A percentile compares a stretch with the other conserved stretches of the same genome.
These are phyloP conservation scores for Pestalotiopsis sp. DNA, from an alignment of 2,329 filamentous ascomycete genomes.

Conservation along the genomic window DNA sequence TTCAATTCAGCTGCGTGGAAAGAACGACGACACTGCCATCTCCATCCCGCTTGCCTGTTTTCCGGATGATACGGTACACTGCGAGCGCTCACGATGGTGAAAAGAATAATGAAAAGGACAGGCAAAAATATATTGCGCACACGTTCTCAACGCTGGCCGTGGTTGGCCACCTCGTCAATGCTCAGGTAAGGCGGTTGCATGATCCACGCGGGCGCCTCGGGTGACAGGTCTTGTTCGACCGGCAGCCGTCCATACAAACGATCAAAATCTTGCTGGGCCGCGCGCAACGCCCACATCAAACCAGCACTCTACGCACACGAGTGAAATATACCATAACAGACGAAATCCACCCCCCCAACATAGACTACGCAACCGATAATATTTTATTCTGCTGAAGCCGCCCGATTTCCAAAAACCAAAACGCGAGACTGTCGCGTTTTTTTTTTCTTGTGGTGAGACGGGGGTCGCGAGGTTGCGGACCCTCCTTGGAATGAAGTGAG, in stretches of 20 bases:
- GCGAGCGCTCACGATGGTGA: background rate
- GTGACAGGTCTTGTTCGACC: background rate
- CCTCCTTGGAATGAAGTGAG: slow-evolving; percentile 8
- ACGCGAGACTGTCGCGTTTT: background rate
- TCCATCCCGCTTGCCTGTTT: too few relatives aligned
- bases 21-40: too few relatives aligned
- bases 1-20: too few relatives aligned
- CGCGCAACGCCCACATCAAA: background rate
- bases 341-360: background rate
- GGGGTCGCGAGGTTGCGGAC: slow-evolving; percentile 9
- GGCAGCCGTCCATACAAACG: background rate
- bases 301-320: background rate
- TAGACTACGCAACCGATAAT: background rate
- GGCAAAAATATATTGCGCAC: background rate
- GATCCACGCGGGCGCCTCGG: slow-evolving; percentile 8
- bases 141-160: background rate
- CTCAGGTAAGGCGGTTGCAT: slow-evolving; percentile 2
- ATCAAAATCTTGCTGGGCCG: background rate
- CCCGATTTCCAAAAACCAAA: background rate
- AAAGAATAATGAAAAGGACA: background rate
- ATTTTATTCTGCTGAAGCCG: background rate
- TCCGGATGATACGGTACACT: too few relatives aligned
- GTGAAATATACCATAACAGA: background rate
- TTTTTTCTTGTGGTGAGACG: slow-evolving; percentile 1
- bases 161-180: background rate